These are phyloP conservation scores for Trypanosoma caninum DNA, from an alignment of 208 protist species.

Conservation along the genomic window DNA sequence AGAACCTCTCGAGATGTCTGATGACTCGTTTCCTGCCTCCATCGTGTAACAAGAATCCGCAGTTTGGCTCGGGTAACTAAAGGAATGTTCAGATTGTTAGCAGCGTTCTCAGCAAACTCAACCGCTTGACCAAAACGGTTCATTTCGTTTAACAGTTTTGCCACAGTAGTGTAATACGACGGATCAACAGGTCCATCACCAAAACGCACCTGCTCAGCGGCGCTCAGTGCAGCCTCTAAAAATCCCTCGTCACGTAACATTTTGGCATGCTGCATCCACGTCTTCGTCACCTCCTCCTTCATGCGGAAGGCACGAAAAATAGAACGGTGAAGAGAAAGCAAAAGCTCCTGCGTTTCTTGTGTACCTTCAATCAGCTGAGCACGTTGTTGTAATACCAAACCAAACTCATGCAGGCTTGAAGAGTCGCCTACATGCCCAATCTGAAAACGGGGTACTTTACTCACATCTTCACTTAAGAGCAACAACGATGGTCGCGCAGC, in stretches of 20 bases:
- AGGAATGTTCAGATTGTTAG: slow-evolving; percentile 25
- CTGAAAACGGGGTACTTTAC: neutral
- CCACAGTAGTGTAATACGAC: slow-evolving; percentile 70
- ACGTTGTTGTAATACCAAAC: slow-evolving; percentile 29
- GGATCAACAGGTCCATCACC: slow-evolving; percentile 18
- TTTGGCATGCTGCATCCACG: slow-evolving; percentile 82
- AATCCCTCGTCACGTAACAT: slow-evolving; percentile 74
- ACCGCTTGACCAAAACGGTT: slow-evolving; percentile 74
- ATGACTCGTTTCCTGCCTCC: slow-evolving; percentile 69
- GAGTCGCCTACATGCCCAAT: neutral
- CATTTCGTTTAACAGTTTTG: slow-evolving; percentile 86
- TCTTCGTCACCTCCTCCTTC: slow-evolving; percentile 49
- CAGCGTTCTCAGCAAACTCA: slow-evolving; percentile 59
- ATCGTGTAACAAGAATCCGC: slow-evolving; percentile 72
- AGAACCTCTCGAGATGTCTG: slow-evolving; percentile 80
- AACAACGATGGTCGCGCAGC: neutral
- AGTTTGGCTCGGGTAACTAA: slow-evolving; percentile 50
- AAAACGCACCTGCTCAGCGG: slow-evolving; percentile 56
- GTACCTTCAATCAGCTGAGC: slow-evolving; percentile 52
- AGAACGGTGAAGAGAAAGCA: slow-evolving; percentile 78
- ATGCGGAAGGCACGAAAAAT: slow-evolving; percentile 67
- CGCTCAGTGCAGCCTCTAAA: slow-evolving; percentile 68
- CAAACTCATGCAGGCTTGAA: slow-evolving; percentile 13
- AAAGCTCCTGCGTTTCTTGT: slow-evolving; percentile 65
- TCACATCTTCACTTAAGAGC: neutral